Evolutionary conservation across 2,329 filamentous ascomycete species (phyloP).

Genomic region (Aureobasidium sp.): DNA sequence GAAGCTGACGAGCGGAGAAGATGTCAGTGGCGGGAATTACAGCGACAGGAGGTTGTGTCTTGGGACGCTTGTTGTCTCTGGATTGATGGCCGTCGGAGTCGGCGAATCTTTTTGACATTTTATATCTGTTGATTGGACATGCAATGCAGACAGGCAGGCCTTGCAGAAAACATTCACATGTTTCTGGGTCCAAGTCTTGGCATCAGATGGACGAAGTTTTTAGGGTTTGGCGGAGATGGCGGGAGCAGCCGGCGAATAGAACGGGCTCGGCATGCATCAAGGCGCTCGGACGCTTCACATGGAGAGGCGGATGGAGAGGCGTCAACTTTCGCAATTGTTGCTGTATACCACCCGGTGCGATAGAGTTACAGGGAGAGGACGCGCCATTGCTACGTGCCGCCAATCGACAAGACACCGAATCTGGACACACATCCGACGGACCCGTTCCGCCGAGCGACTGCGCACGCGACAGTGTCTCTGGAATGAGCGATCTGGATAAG

Average conservation of each 20-base stretch:
- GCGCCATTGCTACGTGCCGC: not conserved
- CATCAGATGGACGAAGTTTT: slow-evolving; percentile 1
- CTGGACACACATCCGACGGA: not conserved
- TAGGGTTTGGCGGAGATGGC: not conserved
- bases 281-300: not conserved
- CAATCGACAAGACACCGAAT: too few relatives aligned
- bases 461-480: not conserved
- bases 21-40: slow-evolving; percentile 35
- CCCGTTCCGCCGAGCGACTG: not conserved
- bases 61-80: slow-evolving; percentile 4
- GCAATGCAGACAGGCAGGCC: not conserved
- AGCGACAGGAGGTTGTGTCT: not conserved
- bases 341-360: not conserved
- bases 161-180: slow-evolving; percentile 8
- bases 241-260: not conserved
- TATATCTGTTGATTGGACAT: not conserved
- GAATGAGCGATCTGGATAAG: slow-evolving; percentile 92
- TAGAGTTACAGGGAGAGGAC: not conserved
- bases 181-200: not conserved
- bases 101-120: slow-evolving; percentile 13
- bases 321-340: not conserved
- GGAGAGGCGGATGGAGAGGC: not conserved
- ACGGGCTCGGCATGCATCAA: not conserved
- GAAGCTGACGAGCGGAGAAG: slow-evolving; percentile 58
- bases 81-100: slow-evolving; percentile 1